A percentile compares a stretch with the other conserved stretches of the same genome.
phyloP scores from a whole-genome alignment of 1,139 yeast genomes.

The Lodderomyces jiufengensis region DNA sequence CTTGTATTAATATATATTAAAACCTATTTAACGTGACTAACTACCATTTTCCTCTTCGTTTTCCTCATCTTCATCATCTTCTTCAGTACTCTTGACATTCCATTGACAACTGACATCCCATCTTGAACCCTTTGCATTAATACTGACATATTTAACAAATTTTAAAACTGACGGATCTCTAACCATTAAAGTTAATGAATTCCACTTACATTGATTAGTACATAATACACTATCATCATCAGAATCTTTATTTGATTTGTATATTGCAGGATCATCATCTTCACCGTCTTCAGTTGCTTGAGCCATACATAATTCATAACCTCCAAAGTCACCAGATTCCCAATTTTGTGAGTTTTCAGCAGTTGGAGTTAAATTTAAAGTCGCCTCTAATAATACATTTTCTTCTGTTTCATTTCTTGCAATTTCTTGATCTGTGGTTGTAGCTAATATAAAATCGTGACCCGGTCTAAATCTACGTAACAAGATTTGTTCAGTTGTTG shows the following conservation, averaged over 20 bases:
- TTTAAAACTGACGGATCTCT: slow-evolving; percentile 83
- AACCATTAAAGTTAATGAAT: slow-evolving; percentile 69
- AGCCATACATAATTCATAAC: slow-evolving; percentile 88
- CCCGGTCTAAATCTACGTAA: slow-evolving; percentile 93
- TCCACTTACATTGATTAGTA: slow-evolving; percentile 83
- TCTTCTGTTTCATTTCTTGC: slow-evolving; percentile 35
- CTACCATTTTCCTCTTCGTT: background rate
- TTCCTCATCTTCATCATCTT: slow-evolving; percentile 1
- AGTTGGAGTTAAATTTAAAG: slow-evolving; percentile 75
- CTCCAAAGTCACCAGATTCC: slow-evolving; percentile 88
- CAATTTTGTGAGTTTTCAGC: slow-evolving; percentile 53
- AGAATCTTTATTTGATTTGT: slow-evolving; percentile 49
- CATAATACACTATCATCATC: slow-evolving; percentile 75
- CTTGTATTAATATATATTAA: too few species aligned
- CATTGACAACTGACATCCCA: slow-evolving; percentile 89
- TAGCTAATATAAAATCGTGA: slow-evolving; percentile 87
- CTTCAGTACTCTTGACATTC: slow-evolving; percentile 50
- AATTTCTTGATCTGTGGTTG: slow-evolving; percentile 54
- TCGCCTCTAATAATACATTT: slow-evolving; percentile 61
- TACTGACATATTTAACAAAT: slow-evolving; percentile 88
- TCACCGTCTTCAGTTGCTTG: slow-evolving; percentile 48
- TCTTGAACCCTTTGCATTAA: slow-evolving; percentile 83
- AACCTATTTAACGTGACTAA: too few species aligned
- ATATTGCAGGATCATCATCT: slow-evolving; percentile 57
- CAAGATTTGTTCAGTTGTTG: slow-evolving; percentile 63